Base-by-base conservation (phyloP, 805 yeast genomes). In the Zygosaccharomyces bailii region DNA sequence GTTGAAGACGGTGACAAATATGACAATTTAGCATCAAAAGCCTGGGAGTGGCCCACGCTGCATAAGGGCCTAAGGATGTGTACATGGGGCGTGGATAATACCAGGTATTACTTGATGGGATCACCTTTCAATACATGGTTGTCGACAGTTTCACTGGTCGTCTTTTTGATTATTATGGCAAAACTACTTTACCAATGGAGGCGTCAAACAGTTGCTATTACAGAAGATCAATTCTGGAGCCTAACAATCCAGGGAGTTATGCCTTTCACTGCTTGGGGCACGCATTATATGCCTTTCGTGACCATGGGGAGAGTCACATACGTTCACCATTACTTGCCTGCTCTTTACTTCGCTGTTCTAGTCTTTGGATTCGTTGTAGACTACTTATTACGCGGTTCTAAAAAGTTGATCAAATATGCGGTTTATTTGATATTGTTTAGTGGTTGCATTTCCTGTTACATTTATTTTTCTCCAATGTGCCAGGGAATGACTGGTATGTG, bases 241-340 rank as follows among this genome's bases (percentile, higher is more conserved):
- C 71, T 73, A 49, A 53, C 74, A 11, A 70, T 79, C 67, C 85
- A 86, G 31, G 96, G 95, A 43, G 59, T 85, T 25, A 79, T 86
- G 56, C 96, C 98, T 19, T 84, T 90, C 70, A 60, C 86, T 33
- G 96, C 96, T 8, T 91, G 97, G 98, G 77, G 81, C 41, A 73
- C 89, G 63, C 98, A 91, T 67, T 91, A 73, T 66, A 63, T 84
- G 60, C 98, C 99, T 24, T 91, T 91, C 67, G 78, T 86, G 27
- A 71, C 89, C 52, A 91, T 91, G 99, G 88, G 95, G 16, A 86
- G 99, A 72, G 97, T 93, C 50, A 89, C 96, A 2, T 91, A 93
- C 63, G 95, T 91, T 30, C 99, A 91, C 67, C 99, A 91, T 67
- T 91, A 91, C 67, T 79, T 90, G 57, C 99, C 99, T 16, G 96